These are phyloP conservation scores for Claviceps maximensis DNA, from an alignment of 2,329 filamentous ascomycete species.

Conservation along the genomic window DNA sequence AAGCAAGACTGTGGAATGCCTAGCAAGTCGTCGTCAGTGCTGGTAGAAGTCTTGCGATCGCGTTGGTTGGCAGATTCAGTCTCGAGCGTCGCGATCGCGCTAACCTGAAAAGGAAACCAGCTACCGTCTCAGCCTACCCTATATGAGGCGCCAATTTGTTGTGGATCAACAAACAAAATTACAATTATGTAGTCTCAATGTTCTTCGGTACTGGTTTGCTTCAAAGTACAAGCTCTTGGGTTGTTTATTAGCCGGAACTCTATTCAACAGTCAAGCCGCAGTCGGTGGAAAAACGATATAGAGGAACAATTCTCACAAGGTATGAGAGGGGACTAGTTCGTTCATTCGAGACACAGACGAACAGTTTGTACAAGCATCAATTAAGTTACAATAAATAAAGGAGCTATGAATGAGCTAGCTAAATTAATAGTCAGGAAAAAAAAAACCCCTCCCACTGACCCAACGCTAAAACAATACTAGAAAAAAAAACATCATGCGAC, in stretches of 20 bases:
- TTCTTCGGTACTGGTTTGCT: no score
- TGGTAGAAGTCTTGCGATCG: constrained; percentile 13
- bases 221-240: no score
- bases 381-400: not conserved
- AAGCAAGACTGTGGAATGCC: not conserved
- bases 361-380: not conserved
- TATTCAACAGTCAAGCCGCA: no score
- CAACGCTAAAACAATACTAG: constrained; percentile 16
- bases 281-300: no score
- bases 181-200: no score
- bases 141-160: not conserved
- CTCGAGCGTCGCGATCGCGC: constrained; percentile 17
- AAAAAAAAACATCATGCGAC: constrained; percentile 12
- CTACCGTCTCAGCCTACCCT: constrained; percentile 10
- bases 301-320: no score
- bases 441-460: not conserved
- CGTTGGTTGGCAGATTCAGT: constrained; percentile 20
- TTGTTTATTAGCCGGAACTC: no score
- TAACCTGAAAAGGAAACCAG: constrained; percentile 25
- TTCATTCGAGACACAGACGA: no score
- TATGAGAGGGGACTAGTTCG: no score
- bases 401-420: not conserved
- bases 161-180: not conserved
- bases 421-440: not conserved
- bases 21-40: constrained; percentile 4